Evolutionary conservation across 164 flowering plant species (phyloP).

Genomic region (Aristolochia fimbriata): DNA sequence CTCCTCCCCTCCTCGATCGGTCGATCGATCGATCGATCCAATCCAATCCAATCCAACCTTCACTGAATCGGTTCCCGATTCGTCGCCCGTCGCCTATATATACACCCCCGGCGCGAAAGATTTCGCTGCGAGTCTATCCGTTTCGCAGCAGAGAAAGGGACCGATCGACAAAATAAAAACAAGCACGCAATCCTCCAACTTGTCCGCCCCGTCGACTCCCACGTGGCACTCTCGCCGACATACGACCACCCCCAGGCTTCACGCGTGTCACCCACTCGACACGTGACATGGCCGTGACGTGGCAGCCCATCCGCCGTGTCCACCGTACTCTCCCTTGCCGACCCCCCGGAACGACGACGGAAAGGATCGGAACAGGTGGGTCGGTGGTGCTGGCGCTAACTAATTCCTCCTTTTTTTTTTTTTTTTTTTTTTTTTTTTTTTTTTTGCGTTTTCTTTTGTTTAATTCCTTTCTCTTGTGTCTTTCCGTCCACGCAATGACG

Average conservation of each 20-base stretch:
- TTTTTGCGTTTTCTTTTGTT: too few species aligned
- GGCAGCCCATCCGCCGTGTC: background rate
- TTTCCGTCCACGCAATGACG: conserved; percentile 1
- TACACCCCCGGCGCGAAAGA: background rate
- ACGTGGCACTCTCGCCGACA: background rate
- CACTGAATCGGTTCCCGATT: background rate
- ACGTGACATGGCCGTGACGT: background rate
- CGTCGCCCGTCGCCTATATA: background rate
- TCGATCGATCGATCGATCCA: too few species aligned
- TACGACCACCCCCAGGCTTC: background rate
- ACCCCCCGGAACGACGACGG: background rate
- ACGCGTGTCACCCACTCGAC: background rate
- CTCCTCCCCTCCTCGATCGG: too few species aligned
- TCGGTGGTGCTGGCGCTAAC: background rate
- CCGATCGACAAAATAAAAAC: background rate
- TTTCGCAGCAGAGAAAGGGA: background rate
- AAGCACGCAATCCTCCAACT: background rate
- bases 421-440: too few species aligned
- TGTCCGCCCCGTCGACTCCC: background rate
- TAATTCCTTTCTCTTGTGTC: too few species aligned
- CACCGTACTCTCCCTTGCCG: background rate
- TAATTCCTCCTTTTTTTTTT: background rate
- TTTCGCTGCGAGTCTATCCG: background rate
- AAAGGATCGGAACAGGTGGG: background rate
- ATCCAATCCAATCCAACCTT: too few species aligned